phyloP scores from a whole-genome alignment of 768 basidiomycete genomes.

The Boletus pseudopeckii region DNA sequence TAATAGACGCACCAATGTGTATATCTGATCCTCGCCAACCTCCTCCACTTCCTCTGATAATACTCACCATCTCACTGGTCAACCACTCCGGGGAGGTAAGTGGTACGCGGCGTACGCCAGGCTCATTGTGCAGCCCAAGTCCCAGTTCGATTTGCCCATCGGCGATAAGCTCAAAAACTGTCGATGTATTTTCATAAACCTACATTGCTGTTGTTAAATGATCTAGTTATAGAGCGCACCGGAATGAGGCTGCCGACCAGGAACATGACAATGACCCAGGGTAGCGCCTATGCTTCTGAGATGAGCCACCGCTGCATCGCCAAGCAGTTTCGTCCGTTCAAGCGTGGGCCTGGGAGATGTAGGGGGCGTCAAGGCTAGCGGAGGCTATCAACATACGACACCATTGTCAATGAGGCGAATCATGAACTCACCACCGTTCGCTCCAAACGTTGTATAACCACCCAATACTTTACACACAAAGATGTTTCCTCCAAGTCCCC shows the following conservation, averaged over 20 bases:
- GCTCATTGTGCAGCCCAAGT: slow-evolving; percentile 56
- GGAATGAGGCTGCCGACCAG: slow-evolving; percentile 34
- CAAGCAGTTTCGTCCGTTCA: slow-evolving; percentile 25
- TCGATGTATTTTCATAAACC: background rate
- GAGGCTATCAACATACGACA: background rate
- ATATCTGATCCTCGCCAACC: slow-evolving; percentile 14
- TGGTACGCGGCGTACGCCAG: slow-evolving; percentile 30
- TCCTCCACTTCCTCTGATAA: slow-evolving; percentile 16
- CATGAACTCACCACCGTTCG: slow-evolving; percentile 31
- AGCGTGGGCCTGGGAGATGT: slow-evolving; percentile 9
- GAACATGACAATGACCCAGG: slow-evolving; percentile 56
- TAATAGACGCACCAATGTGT: background rate
- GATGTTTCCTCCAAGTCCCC: slow-evolving; percentile 46
- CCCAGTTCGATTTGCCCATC: slow-evolving; percentile 39
- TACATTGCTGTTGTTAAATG: background rate
- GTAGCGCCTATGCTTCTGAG: slow-evolving; percentile 38
- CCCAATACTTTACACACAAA: slow-evolving; percentile 58
- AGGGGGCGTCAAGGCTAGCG: background rate
- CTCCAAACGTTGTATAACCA: slow-evolving; percentile 37
- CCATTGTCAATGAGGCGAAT: slow-evolving; percentile 16
- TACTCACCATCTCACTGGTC: slow-evolving; percentile 27
- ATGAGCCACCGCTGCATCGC: slow-evolving; percentile 31
- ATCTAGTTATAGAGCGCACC: background rate
- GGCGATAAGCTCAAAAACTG: slow-evolving; percentile 4
- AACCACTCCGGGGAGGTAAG: slow-evolving; percentile 26